Evolutionary conservation across 2,329 filamentous ascomycete genomes (phyloP), one percentile per base, ranked within the genome.

Genomic region (Raffaelea albimanens): DNA sequence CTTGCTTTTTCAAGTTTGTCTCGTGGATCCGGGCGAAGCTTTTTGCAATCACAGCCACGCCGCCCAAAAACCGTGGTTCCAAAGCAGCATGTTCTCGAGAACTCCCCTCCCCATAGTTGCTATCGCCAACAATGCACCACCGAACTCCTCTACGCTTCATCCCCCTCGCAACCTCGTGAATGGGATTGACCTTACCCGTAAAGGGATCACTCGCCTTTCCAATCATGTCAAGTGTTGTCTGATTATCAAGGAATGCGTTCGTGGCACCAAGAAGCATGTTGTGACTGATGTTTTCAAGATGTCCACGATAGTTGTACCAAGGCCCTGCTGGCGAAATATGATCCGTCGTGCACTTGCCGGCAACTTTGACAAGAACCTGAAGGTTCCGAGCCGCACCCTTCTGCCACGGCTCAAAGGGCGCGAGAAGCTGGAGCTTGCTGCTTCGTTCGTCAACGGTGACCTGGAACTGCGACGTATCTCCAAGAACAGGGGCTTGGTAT

Each of bases 241-340:
- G n/a, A n/a, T n/a, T n/a, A n/a, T n/a, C n/a, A n/a, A n/a, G n/a
- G n/a, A 87, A 87, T 40, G 86, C 89, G 66, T 96, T 96, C 62
- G 90, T 76, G 51, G 93, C 93, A 46, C 89, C 93, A 68, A 96
- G 96, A 55, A 98, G 80, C 2, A 93, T 98, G 77, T 98, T 98
- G 62, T 88, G 88, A 57, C 83, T 86, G 66, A 98, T 98, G 73
- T 98, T 98, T 65, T 93, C 87, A 53, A 98, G 80, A 67, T 98
- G 93, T 53, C 93, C 93, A 75, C 97, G 97, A 80, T 97, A 98
- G 70, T 97, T 97, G 57, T 98, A 79, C 91, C 91, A 97, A 16
- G 91, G 91, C 5, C 91, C 91, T 1, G 91, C 91, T 31, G 91
- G 91, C 34, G 90, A 97, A 67, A 98, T 98, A 57, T 93, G 97